Percentiles rank a stretch among this genome's conserved stretches.
Conservation (phyloP, 768 basidiomycete species). For the Cystobasidium tubakii region DNA sequence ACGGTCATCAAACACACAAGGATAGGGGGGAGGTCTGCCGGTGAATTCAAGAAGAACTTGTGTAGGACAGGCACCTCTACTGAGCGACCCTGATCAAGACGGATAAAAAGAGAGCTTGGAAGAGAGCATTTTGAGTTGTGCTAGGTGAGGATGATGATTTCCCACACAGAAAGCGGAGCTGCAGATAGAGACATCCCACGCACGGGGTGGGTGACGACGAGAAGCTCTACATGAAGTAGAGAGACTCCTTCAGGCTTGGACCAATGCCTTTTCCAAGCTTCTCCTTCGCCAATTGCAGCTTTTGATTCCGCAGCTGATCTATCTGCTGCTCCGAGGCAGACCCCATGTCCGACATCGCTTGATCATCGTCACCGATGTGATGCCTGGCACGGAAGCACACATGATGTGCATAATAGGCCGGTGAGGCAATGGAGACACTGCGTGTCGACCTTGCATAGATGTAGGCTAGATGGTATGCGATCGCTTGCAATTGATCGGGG, state of each 20-base stretch:
- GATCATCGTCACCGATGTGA: conserved; percentile 12
- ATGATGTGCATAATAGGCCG: conserved; percentile 29
- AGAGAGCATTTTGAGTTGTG: too few species aligned
- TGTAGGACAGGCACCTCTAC: too few species aligned
- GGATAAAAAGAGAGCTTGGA: too few species aligned
- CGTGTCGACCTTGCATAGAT: conserved; percentile 76
- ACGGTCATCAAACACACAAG: too few species aligned
- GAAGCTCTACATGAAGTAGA: conserved; percentile 1
- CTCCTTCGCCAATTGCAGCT: neutral
- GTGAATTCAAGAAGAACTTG: too few species aligned
- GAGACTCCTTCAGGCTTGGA: neutral
- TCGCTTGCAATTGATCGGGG: conserved; percentile 69
- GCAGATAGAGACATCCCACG: too few species aligned
- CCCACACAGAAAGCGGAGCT: too few species aligned
- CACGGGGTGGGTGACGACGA: too few species aligned
- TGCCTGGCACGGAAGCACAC: conserved; percentile 11
- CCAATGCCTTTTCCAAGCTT: neutral
- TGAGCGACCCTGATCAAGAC: too few species aligned
- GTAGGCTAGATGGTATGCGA: conserved; percentile 64
- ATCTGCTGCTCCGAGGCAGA: neutral
- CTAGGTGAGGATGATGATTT: too few species aligned
- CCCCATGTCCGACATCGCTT: neutral
- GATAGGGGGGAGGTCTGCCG: too few species aligned
- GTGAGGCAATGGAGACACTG: conserved; percentile 54
- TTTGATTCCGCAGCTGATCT: neutral